Conservation (phyloP, 2,329 filamentous ascomycete species). For the Aureobasidium sp. region DNA sequence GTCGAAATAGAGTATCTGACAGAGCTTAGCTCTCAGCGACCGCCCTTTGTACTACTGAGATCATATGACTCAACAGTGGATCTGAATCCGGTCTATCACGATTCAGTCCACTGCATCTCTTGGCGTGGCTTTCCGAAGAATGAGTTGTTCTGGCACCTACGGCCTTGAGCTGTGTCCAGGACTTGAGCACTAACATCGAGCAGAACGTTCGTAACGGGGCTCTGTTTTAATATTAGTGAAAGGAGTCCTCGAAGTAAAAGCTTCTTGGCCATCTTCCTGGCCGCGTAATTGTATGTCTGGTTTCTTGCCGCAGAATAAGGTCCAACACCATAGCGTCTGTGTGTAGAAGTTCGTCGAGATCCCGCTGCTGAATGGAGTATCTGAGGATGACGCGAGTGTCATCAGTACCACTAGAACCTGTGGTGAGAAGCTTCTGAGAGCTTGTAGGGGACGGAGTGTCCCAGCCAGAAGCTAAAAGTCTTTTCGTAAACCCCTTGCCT, state of each 20-base stretch:
- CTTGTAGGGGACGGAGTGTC: slow-evolving; percentile 49
- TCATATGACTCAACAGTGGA: too few relatives aligned
- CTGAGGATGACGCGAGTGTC: slow-evolving; percentile 55
- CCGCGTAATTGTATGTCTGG: slow-evolving; percentile 16
- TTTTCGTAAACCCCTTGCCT: slow-evolving; percentile 55
- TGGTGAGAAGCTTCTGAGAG: slow-evolving; percentile 37
- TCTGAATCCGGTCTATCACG: too few relatives aligned
- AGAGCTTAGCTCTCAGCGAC: too few relatives aligned
- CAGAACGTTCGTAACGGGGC: slow-evolving; percentile 46
- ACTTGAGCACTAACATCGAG: slow-evolving; percentile 66
- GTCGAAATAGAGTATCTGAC: too few relatives aligned
- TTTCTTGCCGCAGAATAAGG: slow-evolving; percentile 48
- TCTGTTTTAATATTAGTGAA: slow-evolving; percentile 30
- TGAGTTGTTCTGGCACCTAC: too few relatives aligned
- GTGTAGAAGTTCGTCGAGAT: slow-evolving; percentile 48
- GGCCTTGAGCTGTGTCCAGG: too few relatives aligned
- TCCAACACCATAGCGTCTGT: slow-evolving; percentile 61
- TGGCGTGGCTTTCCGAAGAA: too few relatives aligned
- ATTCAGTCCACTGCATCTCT: too few relatives aligned
- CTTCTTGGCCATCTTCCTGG: not conserved
- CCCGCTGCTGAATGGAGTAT: slow-evolving; percentile 51
- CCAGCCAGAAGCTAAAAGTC: slow-evolving; percentile 60
- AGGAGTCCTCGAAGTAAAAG: slow-evolving; percentile 31
- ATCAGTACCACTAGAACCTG: slow-evolving; percentile 65
- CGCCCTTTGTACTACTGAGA: too few relatives aligned